Evolutionary conservation across 768 basidiomycete species (phyloP).

Genomic region (Tylopilus sp.): DNA sequence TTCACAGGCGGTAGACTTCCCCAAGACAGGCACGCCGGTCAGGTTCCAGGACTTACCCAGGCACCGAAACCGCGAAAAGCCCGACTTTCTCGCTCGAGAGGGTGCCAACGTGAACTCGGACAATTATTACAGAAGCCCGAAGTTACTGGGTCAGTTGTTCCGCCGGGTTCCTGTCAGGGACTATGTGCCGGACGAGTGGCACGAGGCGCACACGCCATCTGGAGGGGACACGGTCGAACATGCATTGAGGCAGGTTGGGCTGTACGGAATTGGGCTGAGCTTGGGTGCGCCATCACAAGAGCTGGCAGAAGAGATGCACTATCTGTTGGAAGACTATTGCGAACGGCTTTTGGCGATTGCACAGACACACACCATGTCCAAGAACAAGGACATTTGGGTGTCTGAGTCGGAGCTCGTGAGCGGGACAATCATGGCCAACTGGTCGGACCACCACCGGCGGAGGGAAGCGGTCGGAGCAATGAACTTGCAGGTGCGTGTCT

Average conservation of each 20-base stretch:
- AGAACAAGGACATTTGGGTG: conserved; percentile 32
- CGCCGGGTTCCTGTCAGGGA: conserved; percentile 40
- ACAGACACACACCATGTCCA: conserved; percentile 34
- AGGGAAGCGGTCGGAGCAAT: conserved; percentile 39
- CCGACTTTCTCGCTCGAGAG: conserved; percentile 46
- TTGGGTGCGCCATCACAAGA: conserved; percentile 23
- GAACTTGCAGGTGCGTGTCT: conserved; percentile 40
- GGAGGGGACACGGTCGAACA: conserved; percentile 24
- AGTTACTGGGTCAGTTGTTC: conserved; percentile 43
- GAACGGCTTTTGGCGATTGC: conserved; percentile 34
- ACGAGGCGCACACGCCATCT: conserved; percentile 18
- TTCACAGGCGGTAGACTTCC: conserved; percentile 48
- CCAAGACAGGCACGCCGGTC: conserved; percentile 44
- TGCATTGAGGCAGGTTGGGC: conserved; percentile 23
- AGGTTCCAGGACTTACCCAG: conserved; percentile 33
- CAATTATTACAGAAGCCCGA: conserved; percentile 38
- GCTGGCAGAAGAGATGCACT: conserved; percentile 36
- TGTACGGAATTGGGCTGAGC: conserved; percentile 34
- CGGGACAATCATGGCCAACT: conserved; percentile 44
- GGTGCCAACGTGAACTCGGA: conserved; percentile 24
- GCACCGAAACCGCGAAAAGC: conserved; percentile 24
- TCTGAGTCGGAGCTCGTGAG: conserved; percentile 44
- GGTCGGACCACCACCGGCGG: conserved; percentile 40
- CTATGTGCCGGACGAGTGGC: conserved; percentile 28
- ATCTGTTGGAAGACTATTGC: conserved; percentile 36